Evolutionary conservation across 2,329 filamentous ascomycete genomes (phyloP), one percentile per base, ranked within the genome.

Genomic region (Chrysoporthe puriensis): DNA sequence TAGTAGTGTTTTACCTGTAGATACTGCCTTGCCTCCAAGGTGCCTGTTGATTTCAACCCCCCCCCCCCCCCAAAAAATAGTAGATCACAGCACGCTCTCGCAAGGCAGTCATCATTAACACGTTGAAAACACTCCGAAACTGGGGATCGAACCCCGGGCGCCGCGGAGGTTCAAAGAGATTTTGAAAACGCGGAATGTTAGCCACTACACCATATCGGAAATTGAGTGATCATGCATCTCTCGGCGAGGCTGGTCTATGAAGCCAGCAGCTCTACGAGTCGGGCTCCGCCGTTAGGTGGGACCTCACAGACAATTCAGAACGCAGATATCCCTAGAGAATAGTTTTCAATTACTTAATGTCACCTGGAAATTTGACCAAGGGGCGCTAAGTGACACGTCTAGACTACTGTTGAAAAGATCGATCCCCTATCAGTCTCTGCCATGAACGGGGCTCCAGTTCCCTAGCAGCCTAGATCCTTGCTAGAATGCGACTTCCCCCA

Each of bases 121-220:
- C 36, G 26, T 26, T 26, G 26, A 13, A 13, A 26, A 57, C 14
- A 34, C 67, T 69, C 70, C 69, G 67, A 69, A 68, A 69, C 69
- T 63, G 69, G 69, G 70, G 70, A 68, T 70, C 70, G 69, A 70
- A 71, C 70, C 70, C 70, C 68, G 69, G 66, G 69, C 69, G 63
- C 66, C 66, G 63, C 66, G 63, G 63, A 60, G 26, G 26, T 36
- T 54, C 21, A 32, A 54, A 40, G 21, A 43, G 40, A 36, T 6
- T 1, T n/a, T 64, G 66, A 67, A 67, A 64, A 67, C 62, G 66
- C 62, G 62, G 62, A 60, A 67, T 67, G 62, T 67, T 67, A 62
- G 40, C 66, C 66, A 67, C 62, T 67, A 67, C 62, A 67, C 66
- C 62, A 67, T 67, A 67, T 57, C 66, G 66, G 66, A 67, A 4